These are phyloP conservation scores for Eimeria praecox DNA, from an alignment of 169 alveolate species.

Conservation along the genomic window DNA sequence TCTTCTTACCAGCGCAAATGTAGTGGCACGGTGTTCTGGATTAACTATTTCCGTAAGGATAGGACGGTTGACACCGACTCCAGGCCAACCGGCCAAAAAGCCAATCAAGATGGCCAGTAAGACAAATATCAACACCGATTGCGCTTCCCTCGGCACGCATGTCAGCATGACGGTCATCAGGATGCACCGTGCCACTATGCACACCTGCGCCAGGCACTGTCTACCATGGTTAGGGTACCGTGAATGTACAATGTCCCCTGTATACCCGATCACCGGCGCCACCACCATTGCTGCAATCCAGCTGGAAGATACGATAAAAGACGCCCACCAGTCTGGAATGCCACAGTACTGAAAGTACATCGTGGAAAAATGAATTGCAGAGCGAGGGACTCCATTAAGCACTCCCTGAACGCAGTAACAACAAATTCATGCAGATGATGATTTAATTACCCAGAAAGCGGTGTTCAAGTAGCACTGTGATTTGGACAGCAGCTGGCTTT, in stretches of 20 bases:
- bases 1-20: slow-evolving; percentile 86
- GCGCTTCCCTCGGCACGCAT: slow-evolving; percentile 83
- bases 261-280: slow-evolving; percentile 92
- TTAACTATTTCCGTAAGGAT: slow-evolving; percentile 92
- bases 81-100: slow-evolving; percentile 91
- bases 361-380: slow-evolving; percentile 91
- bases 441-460: neutral
- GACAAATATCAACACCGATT: slow-evolving; percentile 81
- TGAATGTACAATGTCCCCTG: slow-evolving; percentile 88
- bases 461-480: neutral
- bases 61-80: slow-evolving; percentile 93
- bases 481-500: neutral
- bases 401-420: slow-evolving; percentile 87
- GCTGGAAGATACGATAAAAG: slow-evolving; percentile 85
- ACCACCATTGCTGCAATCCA: slow-evolving; percentile 93
- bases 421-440: neutral
- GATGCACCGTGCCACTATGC: slow-evolving; percentile 85
- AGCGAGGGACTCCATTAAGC: slow-evolving; percentile 92
- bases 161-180: slow-evolving; percentile 85
- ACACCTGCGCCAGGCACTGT: slow-evolving; percentile 85
- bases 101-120: slow-evolving; percentile 89
- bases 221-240: slow-evolving; percentile 91
- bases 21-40: slow-evolving; percentile 93
- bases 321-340: slow-evolving; percentile 87
- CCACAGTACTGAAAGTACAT: slow-evolving; percentile 93